phyloP scores from a whole-genome alignment of 495 filamentous ascomycete species.

The Penicillium canescens region DNA sequence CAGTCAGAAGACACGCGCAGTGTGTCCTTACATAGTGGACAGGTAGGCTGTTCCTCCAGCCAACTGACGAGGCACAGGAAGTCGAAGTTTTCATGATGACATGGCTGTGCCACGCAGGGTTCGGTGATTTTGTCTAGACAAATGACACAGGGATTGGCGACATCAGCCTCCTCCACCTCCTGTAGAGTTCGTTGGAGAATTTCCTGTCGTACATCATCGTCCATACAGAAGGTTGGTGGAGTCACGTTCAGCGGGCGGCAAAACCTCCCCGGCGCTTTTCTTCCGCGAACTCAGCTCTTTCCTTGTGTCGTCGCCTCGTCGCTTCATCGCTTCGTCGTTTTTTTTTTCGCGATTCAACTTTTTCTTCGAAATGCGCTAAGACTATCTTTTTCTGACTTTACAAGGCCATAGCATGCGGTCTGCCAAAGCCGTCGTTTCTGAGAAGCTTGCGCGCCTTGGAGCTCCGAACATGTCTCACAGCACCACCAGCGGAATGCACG shows the following conservation, averaged over 20 bases:
- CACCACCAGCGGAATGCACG: constrained; percentile 15
- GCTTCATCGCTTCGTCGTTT: not conserved
- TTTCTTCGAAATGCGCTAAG: not conserved
- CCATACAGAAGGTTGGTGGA: constrained; percentile 25
- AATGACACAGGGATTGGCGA: constrained; percentile 50
- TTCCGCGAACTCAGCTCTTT: not conserved
- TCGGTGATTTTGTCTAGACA: constrained; percentile 78
- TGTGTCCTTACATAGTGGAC: constrained; percentile 67
- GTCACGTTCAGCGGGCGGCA: constrained; percentile 12
- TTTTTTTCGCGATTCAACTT: not conserved
- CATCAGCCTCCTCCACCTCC: constrained; percentile 38
- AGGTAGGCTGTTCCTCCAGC: constrained; percentile 70
- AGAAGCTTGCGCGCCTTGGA: constrained; percentile 27
- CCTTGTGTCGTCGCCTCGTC: not conserved
- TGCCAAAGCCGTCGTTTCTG: constrained; percentile 41
- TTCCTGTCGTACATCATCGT: constrained; percentile 44
- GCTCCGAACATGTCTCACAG: constrained; percentile 27
- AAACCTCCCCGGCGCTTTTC: constrained; percentile 1
- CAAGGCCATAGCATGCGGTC: constrained; percentile 30
- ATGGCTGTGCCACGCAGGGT: constrained; percentile 68
- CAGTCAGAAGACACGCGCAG: not conserved
- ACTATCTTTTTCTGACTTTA: not conserved
- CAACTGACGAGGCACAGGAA: constrained; percentile 82
- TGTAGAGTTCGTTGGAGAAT: constrained; percentile 45
- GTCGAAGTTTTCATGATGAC: constrained; percentile 79